Evolutionary conservation across 495 filamentous ascomycete species (phyloP), one percentile per base, ranked within the genome.

Genomic region (Bombardia bombarda): DNA sequence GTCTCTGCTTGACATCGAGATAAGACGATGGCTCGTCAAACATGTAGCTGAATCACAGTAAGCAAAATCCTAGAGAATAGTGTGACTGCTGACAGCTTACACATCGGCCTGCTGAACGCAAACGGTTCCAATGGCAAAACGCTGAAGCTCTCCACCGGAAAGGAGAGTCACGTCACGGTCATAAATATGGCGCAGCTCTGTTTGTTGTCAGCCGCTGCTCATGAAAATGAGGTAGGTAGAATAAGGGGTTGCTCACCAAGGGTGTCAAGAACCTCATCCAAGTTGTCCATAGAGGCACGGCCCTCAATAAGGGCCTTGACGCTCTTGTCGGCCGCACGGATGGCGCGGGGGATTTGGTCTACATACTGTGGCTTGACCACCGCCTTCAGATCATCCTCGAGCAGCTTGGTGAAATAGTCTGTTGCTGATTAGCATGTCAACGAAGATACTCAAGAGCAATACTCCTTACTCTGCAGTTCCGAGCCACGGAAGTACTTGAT

Each of bases 361-460:
- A 98, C 92, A 72, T 98, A 98, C 70, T 98, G 93, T 50, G 92
- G 92, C 75, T 98, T 98, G 43, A 95, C 87, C 32, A 97, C 87
- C 38, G 93, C 88, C 73, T 96, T 96, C 40, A 98, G 69, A 50
- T 97, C 77, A 57, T 98, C 92, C 60, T 98, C 92, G 31, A 98
- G 73, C 8, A 98, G 77, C 68, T 97, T 98, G 45, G 92, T 98
- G 63, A 97, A 95, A 68, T 97, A 97, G 69, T 98, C 87, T 93
- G 52, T 6, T 2, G 3, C 10, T 6, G 9, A 12, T 47, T 32
- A 62, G 28, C 45, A 38, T n/a, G n/a, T n/a, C n/a, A n/a, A n/a
- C 28, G 19, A 21, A 10, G 17, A 12, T 17, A 36, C 25, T 50
- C 24, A 38, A 25, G n/a, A 14, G 7, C 13, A 19, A 7, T 13